phyloP scores from a whole-genome alignment of 176 grass and related monocot species.

The Oryza coarctata region DNA sequence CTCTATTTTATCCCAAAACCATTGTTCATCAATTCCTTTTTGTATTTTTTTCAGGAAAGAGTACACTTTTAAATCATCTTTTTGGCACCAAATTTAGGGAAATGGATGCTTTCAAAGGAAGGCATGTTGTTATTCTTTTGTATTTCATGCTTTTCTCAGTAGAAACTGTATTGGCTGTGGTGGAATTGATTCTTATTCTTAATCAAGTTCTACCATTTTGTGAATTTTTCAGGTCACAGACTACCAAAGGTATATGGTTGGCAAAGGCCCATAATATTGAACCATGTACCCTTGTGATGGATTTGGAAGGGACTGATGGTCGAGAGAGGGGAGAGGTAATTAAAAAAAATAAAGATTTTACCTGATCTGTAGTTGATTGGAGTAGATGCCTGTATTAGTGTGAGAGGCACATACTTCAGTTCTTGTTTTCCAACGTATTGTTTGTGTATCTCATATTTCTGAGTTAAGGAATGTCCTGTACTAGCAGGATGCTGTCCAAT shows the following conservation, averaged over 20 bases:
- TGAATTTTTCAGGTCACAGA: constrained; percentile 75
- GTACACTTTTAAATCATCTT: constrained; percentile 96
- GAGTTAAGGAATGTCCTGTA: background rate
- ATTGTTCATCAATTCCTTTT: background rate
- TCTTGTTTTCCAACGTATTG: background rate
- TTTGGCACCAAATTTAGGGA: constrained; percentile 92
- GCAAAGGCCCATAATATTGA: constrained; percentile 77
- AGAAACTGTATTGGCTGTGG: background rate
- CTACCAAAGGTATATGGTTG: constrained; percentile 97
- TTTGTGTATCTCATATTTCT: background rate
- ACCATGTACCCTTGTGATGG: constrained; percentile 91
- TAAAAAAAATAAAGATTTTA: background rate
- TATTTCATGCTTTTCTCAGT: constrained; percentile 26
- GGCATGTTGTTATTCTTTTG: constrained; percentile 48
- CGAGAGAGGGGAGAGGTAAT: constrained; percentile 98
- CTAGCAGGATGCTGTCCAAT: background rate
- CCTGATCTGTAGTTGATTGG: constrained; percentile 1
- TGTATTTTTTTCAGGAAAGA: constrained; percentile 65
- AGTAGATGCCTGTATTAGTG: background rate
- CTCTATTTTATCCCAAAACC: background rate
- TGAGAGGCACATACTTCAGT: background rate
- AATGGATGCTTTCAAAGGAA: constrained; percentile 98
- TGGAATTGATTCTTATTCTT: constrained; percentile 1
- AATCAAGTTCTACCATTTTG: constrained; percentile 23
- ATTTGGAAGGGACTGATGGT: constrained; percentile 98